Evolutionary conservation across 1,284 basidiomycete species (phyloP), one percentile per base, ranked within the genome.

Genomic region (Rhodotorula sp.): DNA sequence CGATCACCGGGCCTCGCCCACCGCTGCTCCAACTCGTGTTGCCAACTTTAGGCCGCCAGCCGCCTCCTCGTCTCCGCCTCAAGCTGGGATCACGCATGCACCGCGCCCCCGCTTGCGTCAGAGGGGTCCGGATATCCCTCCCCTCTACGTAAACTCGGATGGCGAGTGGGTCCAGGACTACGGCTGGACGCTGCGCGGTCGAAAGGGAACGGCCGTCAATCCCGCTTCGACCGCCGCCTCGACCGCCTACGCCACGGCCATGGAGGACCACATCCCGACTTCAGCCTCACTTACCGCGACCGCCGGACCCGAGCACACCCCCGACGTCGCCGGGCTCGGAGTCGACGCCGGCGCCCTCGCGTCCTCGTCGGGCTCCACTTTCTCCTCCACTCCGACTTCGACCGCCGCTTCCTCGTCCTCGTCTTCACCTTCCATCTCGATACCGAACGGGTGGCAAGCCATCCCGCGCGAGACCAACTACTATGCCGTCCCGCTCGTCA

Each of bases 401-500:
- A 10, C 54, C 1, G 14, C 48, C 52, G 4, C 49, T 10, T 28
- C 60, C 5, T 8, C 62, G 10, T 10, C 58, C 18, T n/a, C 54
- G 16, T 18, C 59, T 1, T 8, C 61, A 7, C 26, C 59, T 2
- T n/a, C 49, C 19, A 49, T 71, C 52, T 52, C 54, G 28, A 70
- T 75, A 28, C 74, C 74, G 18, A 49, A 49, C 10, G 74, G 74
- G 2, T 75, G 74, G 74, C 64, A 65, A n/a, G 59, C 72, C 12
- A 49, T 57, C 19, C 60, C 67, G 12, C 61, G 74, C 31, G 67
- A 71, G 26, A 76, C 75, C 2, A 50, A 67, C n/a, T 74, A 60
- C 56, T 76, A 76, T 67, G 72, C 72, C 61, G 72, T 76, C 6
- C 75, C 72, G 14, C 64, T 76, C 64, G 74, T 76, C 45, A 66